phyloP scores from a whole-genome alignment of 148 eudicot genomes.

The Rhododendron mucronatum region DNA sequence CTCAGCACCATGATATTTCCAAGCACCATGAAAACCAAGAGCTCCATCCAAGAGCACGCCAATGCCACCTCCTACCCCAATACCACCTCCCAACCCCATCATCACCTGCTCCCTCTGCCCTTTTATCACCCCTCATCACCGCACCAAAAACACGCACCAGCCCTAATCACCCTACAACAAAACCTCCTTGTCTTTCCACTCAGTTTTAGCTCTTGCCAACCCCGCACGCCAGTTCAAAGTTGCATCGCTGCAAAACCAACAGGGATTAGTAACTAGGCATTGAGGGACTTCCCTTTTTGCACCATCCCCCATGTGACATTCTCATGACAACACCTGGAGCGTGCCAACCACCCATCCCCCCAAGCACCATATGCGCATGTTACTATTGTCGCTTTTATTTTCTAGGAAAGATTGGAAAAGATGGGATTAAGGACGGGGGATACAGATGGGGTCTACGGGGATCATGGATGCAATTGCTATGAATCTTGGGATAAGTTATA shows the following conservation, averaged over 20 bases:
- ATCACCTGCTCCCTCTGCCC: background rate
- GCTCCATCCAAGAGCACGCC: background rate
- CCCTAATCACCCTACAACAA: background rate
- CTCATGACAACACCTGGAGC: background rate
- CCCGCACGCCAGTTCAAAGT: background rate
- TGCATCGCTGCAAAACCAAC: background rate
- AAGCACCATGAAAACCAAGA: background rate
- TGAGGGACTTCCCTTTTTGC: background rate
- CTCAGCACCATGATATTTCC: background rate
- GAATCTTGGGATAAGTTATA: too few species aligned
- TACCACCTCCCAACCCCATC: background rate
- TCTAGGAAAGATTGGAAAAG: background rate
- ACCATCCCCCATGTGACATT: background rate
- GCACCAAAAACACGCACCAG: background rate
- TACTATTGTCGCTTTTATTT: too few species aligned
- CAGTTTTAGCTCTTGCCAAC: background rate
- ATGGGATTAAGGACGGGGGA: background rate
- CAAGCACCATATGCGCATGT: too few species aligned
- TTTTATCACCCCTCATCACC: background rate
- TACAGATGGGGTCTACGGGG: background rate
- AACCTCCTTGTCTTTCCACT: background rate
- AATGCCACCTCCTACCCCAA: background rate
- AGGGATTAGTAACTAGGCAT: background rate
- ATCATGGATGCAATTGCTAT: background rate
- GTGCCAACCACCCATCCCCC: background rate